Base-by-base conservation (phyloP, 2,329 filamentous ascomycete species). In the Scytalidium lignicola region DNA sequence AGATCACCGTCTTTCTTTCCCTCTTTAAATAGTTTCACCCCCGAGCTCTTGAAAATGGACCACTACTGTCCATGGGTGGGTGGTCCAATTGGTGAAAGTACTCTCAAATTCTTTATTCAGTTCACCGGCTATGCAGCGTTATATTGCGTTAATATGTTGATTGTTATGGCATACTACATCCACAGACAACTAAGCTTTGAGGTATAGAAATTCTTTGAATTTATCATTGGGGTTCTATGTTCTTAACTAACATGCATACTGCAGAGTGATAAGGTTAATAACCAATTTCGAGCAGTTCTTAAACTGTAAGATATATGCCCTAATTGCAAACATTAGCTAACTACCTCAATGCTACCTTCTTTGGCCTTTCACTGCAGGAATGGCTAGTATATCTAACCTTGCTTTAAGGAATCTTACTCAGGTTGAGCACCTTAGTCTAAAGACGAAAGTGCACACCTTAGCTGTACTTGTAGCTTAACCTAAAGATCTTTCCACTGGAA, bases 61-160 rank as follows among this genome's bases (percentile, higher is more conserved):
- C 92, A 97, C 63, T 93, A 91, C 61, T 99, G 93, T 62, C 93
- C 92, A 0, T 97, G 83, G 87, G 91, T 95, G n/a, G 92, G 92
- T 3, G 93, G 92, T 19, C 88, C 96, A 56, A 84, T 99, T 9
- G 86, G 83, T 0, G 91, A 96, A 65, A 90, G 82, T 1, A 82
- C 85, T 2, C 91, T 92, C 72, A 96, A 96, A 61, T 96, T 89
- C 68, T 97, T 99, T 62, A 73, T 90, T 10, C 93, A 96, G 57
- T 96, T 96, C 62, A 82, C 83, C 15, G 76, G 80, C 41, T 96
- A 93, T 65, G 82, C 82, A 1, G 70, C 80, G 3, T 59, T 89
- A 3, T 88, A 85, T 58, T 90, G 85, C 56, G 66, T 73, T 2
- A 78, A 88, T 51, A 68, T 79, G 9, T 68, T 95, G 44, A 77